Evolutionary conservation across 805 yeast species (phyloP), one percentile per base, ranked within the genome.

Genomic region (Monosporozyma siamensis): DNA sequence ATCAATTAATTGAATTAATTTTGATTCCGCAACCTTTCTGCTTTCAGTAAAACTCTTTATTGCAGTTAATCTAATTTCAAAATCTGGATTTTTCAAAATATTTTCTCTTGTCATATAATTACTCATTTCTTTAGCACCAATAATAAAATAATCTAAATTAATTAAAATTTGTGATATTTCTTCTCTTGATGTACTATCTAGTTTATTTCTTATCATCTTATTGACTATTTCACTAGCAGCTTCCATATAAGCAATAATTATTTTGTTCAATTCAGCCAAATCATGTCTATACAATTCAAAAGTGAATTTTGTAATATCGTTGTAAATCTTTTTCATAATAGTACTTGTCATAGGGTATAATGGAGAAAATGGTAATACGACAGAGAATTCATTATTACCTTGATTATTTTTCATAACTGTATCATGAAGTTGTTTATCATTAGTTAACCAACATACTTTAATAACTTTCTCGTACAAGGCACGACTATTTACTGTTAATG

Each of bases 331-430:
- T 42, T 86, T 71, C 15, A 85, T 62, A 29, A 84, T 79, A 20
- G 86, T 75, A 61, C 97, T 90, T 25, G 87, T 77, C 65, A 86
- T 82, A 21, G 95, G 89, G 54, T 87, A 89, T 46, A 87, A 78
- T 44, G 84, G 82, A 41, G 95, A 85, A 56, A 90, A 92, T 12
- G 97, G 97, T 41, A 90, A 64, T 0, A 81, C 76, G 46, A 78
- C 69, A 2, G 86, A 82, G 44, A 75, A 75, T 54, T 61, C 40
- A 58, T 56, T 37, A 6, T 46, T 45, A 17, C 49, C 41, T 17
- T 30, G 21, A 12, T 24, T 29, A 12, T 38, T 29, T 14, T 35
- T 29, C 2, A 35, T 30, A 2, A 40, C 36, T 2, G 43, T 41
- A 0, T 42, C 47, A 6, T 46, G 34, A 5, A 58, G 20, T 15